Percentiles rank a stretch among this genome's conserved stretches.
Evolutionary conservation across 192 early-diverging fungal genomes (phyloP).

Genomic region (Chytriomyces sp.): DNA sequence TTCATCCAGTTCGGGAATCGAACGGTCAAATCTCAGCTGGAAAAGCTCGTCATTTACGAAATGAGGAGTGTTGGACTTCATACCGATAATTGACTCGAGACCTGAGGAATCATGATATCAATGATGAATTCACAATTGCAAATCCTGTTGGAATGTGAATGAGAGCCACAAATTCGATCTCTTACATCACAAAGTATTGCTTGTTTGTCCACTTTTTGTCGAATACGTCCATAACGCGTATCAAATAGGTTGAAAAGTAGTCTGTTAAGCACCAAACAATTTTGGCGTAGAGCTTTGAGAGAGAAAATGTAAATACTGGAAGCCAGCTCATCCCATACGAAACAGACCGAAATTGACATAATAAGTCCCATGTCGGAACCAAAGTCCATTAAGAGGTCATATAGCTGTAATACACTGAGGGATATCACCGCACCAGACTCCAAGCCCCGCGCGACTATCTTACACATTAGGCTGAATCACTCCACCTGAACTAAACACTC

Average conservation of each 20-base stretch:
- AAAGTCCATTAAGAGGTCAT: constrained; percentile 70
- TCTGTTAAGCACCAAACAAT: constrained; percentile 66
- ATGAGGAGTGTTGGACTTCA: constrained; percentile 5
- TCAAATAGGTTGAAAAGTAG: constrained; percentile 67
- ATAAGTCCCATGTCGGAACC: constrained; percentile 71
- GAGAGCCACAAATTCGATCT: background rate
- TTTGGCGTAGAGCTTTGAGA: constrained; percentile 65
- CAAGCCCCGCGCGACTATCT: background rate
- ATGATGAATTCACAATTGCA: constrained; percentile 58
- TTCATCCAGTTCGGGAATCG: constrained; percentile 78
- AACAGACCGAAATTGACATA: constrained; percentile 64
- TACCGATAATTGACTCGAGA: constrained; percentile 61
- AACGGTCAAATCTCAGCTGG: constrained; percentile 72
- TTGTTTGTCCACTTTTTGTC: constrained; percentile 46
- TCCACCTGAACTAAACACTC: background rate
- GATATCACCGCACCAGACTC: constrained; percentile 40
- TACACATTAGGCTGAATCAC: background rate
- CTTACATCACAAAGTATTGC: constrained; percentile 24
- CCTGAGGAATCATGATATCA: constrained; percentile 61
- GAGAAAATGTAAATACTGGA: background rate
- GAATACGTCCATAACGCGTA: constrained; percentile 55
- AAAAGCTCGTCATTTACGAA: background rate
- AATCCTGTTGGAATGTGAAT: constrained; percentile 48
- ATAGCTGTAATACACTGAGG: constrained; percentile 69
- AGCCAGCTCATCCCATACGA: background rate